Evolutionary conservation across 441 rosid genomes (phyloP), one percentile per base, ranked within the genome.

Genomic region (Brassica hybrid): DNA sequence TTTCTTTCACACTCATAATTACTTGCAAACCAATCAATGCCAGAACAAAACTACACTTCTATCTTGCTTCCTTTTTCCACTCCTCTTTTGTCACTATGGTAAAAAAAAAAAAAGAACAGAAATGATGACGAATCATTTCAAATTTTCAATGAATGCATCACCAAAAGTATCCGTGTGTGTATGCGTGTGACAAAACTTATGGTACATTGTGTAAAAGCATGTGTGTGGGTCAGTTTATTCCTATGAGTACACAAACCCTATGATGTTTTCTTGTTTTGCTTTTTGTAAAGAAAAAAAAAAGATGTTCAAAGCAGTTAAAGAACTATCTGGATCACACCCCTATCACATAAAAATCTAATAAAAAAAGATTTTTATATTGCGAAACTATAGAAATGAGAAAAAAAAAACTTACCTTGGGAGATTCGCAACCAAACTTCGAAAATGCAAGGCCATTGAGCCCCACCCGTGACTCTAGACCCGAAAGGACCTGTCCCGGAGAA

Each of bases 391-490:
- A 62, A 14, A 7, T 25, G 59, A 32, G 10, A 48, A 52, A 18
- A 6, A 43, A 68, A 57, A 52, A 16, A 76, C 90, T 88, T 43
- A 86, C 98, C 64, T 89, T 88, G 23, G 98, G 97, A 48, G 98
- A 89, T 57, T 91, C 90, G 74, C 83, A 78, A 23, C 86, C 82
- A 70, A 87, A 88, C 83, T 93, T 91, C 17, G 69, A 17, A n/a
- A 50, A 25, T 48, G 65, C 16, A 72, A 19, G 4, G 41, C 79
- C 72, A 72, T 77, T 77, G 80, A 85, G 81, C 48, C 81, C 82
- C 78, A 75, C 57, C 71, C 85, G 94, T 45, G 94, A 70, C 56
- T 87, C 95, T n/a, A 85, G 74, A 79, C 88, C 93, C 43, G 83
- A 74, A 10, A 60, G 83, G 14, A 30, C n/a, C 7, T 69, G 72